Base-by-base conservation (phyloP, 192 early-diverging fungal species). In the Mortierella claussenii region DNA sequence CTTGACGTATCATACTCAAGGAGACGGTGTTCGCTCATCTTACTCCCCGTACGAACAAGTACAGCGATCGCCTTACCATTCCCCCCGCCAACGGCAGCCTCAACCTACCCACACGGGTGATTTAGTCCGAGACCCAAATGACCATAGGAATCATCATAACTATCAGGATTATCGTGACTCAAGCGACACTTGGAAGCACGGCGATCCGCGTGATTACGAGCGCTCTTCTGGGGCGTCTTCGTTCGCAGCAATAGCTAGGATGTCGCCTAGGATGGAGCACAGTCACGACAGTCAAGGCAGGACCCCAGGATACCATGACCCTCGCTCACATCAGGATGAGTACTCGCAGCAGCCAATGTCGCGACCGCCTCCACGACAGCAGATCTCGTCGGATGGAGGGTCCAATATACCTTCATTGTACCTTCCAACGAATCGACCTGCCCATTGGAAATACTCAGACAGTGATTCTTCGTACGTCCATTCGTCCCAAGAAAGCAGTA, bases 111-210 rank as follows among this genome's bases (percentile, higher is more conserved):
- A n/a, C n/a, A n/a, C n/a, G n/a, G n/a, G n/a, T n/a, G n/a, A n/a
- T n/a, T n/a, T n/a, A n/a, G n/a, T n/a, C n/a, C n/a, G 52, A 5
- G 68, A 53, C 30, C 3, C 37, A 5, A 34, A 10, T 21, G 66
- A 69, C 28, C 46, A 68, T 46, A 55, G 55, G 36, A 43, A 69
- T 42, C 26, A 59, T 28, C 51, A 23, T 13, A 57, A 53, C 28
- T 54, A 68, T 46, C 66, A 48, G 36, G 51, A 69, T 42, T 32
- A 59, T 28, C 51, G 31, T 13, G 67, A 53, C 37, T 7, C 57
- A 12, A 23, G 48, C 21, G 66, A 59, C 8, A 15, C 56, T 28
- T 46, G 47, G 21, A 50, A 60, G 23, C 30, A 59, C 32, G 18
- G 37, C n/a, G 62, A 65, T 65, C 52, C 12, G 21, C 27, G 52